These are phyloP conservation scores for Castanospermum australe DNA, from an alignment of 306 rosid genomes.

Conservation along the genomic window DNA sequence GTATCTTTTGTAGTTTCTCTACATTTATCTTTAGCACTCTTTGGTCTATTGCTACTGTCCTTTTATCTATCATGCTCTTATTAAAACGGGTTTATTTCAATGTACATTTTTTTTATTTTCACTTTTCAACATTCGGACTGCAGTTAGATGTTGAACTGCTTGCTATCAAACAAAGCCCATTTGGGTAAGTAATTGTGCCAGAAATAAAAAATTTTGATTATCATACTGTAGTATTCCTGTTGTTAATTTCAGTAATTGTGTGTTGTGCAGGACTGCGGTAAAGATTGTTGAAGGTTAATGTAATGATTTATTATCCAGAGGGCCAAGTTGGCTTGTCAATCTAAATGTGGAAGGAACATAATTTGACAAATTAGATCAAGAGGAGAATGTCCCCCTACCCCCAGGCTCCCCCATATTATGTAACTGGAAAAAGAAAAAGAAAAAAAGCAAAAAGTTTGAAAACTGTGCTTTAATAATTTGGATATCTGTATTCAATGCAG, in stretches of 20 bases:
- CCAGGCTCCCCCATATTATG: not conserved
- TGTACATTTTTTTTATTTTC: slow-evolving; percentile 4
- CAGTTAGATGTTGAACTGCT: slow-evolving; percentile 68
- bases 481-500: not conserved
- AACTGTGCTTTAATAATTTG: not conserved
- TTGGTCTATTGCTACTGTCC: not conserved
- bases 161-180: slow-evolving; percentile 66
- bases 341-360: no score
- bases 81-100: not conserved
- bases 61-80: not conserved
- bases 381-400: not conserved
- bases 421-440: no score
- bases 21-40: not conserved
- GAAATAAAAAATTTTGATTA: not conserved
- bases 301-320: not conserved
- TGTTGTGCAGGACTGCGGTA: slow-evolving; percentile 53
- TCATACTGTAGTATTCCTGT: not conserved
- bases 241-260: not conserved
- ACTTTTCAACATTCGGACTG: slow-evolving; percentile 8
- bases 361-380: not conserved
- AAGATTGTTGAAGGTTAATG: slow-evolving; percentile 60
- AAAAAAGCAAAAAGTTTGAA: not conserved
- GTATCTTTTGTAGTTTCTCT: slow-evolving; percentile 12
- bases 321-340: not conserved
- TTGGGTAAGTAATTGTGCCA: slow-evolving; percentile 50